Evolutionary conservation across 345 rosid species (phyloP).

Genomic region (Psidium guajava): DNA sequence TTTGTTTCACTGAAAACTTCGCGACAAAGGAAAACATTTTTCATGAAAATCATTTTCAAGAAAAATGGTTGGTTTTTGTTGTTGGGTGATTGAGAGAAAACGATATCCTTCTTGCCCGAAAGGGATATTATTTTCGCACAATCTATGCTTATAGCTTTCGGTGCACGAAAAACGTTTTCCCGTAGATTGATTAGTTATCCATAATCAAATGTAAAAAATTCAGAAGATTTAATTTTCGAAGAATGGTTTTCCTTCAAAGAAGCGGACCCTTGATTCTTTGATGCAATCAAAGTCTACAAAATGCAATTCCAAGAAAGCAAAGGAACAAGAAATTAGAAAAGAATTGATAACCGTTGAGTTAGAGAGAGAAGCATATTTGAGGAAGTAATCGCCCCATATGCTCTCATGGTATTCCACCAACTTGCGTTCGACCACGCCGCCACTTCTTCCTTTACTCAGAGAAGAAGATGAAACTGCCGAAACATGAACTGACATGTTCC

Average conservation of each 20-base stretch:
- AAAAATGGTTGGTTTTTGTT: too few species aligned
- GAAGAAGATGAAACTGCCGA: not conserved
- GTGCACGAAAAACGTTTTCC: too few species aligned
- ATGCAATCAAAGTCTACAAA: too few species aligned
- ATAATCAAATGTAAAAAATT: too few species aligned
- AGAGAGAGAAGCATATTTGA: not conserved
- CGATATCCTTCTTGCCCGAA: not conserved
- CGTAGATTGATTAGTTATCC: not conserved
- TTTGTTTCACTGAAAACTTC: too few species aligned
- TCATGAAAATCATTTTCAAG: too few species aligned
- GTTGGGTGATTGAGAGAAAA: not conserved
- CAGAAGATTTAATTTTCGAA: too few species aligned
- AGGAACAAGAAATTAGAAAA: not conserved
- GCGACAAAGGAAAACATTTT: too few species aligned
- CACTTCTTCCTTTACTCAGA: not conserved
- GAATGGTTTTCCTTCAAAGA: not conserved
- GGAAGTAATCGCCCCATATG: constrained; percentile 15
- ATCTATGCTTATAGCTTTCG: not conserved
- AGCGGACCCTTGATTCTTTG: not conserved
- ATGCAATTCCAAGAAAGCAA: not conserved
- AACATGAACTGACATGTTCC: not conserved
- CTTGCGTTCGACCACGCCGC: not conserved
- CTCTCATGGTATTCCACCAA: constrained; percentile 2
- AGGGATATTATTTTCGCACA: not conserved
- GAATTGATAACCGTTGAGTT: not conserved